Base-by-base conservation (phyloP, 192 early-diverging fungal genomes). In the Podochytrium sp. region DNA sequence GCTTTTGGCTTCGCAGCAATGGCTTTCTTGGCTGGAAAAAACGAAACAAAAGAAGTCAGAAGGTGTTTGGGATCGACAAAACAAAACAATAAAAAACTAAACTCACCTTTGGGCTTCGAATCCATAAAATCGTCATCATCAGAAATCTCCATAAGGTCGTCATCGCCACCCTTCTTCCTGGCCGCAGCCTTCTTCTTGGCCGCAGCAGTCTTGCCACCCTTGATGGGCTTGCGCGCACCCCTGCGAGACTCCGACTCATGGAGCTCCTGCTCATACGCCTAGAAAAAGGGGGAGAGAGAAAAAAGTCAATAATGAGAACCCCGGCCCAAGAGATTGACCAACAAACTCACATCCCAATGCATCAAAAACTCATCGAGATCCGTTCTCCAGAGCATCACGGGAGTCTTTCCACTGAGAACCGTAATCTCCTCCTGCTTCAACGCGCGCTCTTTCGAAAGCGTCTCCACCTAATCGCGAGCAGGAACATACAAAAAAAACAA, bases 321-420 rank as follows among this genome's bases (percentile, higher is more conserved):
- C n/a, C n/a, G n/a, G n/a, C n/a, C n/a, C n/a, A n/a, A n/a, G n/a
- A n/a, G n/a, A n/a, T n/a, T 38, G 30, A 60, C 23, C 29, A 60
- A 37, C 29, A 52, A 18, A 51, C 70, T 65, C 43, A 83, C 87
- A 53, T 96, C 80, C 95, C 95, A 99, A 71, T 89, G 81, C n/a
- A 73, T 84, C 42, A 94, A 71, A 52, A 98, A 92, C n/a, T 76
- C 83, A n/a, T 94, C 90, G 56, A 99, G 75, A 75, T 99, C 97
- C 33, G 82, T 71, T 18, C 85, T 81, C 97, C 97, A 99, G 49
- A 98, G 80, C 64, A 92, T 88, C 34, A 85, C 78, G 0, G 94
- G 87, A 12, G 92, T 80, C 59, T 86, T 88, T 1, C 79, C 80
- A 4, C 89, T 77, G 65, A 96, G 69, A 2, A 79, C 73, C 29